These are phyloP conservation scores for Podaxis sp. DNA, from an alignment of 768 basidiomycete species.

Conservation along the genomic window DNA sequence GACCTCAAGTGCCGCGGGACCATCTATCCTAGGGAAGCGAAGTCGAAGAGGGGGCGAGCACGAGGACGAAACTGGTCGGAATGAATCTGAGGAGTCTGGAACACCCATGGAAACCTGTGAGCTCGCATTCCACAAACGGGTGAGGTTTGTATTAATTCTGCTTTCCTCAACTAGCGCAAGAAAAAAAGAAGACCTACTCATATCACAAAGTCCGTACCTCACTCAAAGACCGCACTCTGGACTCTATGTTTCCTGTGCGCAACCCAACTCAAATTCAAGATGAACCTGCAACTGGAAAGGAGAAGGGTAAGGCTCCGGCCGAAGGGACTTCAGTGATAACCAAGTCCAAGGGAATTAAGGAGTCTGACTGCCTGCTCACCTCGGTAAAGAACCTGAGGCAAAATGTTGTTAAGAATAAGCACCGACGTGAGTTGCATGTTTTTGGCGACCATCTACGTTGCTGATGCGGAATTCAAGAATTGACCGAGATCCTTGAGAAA, in stretches of 20 bases:
- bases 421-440: slow-evolving; percentile 51
- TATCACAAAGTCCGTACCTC: slow-evolving; percentile 94
- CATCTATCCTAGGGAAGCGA: slow-evolving; percentile 27
- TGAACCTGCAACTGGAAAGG: slow-evolving; percentile 1
- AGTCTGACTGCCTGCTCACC: slow-evolving; percentile 72
- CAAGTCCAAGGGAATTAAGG: slow-evolving; percentile 53
- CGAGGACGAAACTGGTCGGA: slow-evolving; percentile 21
- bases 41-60: slow-evolving; percentile 34
- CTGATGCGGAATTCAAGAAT: slow-evolving; percentile 41
- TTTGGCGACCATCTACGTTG: not conserved
- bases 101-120: not conserved
- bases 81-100: slow-evolving; percentile 16
- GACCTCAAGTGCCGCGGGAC: slow-evolving; percentile 44
- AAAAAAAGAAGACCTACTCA: slow-evolving; percentile 54
- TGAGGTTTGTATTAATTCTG: not conserved
- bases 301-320: slow-evolving; percentile 16
- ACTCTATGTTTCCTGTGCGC: slow-evolving; percentile 84
- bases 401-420: slow-evolving; percentile 53
- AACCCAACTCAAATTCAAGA: slow-evolving; percentile 40
- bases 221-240: slow-evolving; percentile 80
- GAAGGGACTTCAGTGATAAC: slow-evolving; percentile 15
- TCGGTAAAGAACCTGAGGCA: slow-evolving; percentile 69
- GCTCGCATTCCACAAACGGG: not conserved
- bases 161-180: slow-evolving; percentile 13
- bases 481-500: slow-evolving; percentile 79